Evolutionary conservation across 2,329 filamentous ascomycete genomes (phyloP).

Genomic region (Neurospora sp.): DNA sequence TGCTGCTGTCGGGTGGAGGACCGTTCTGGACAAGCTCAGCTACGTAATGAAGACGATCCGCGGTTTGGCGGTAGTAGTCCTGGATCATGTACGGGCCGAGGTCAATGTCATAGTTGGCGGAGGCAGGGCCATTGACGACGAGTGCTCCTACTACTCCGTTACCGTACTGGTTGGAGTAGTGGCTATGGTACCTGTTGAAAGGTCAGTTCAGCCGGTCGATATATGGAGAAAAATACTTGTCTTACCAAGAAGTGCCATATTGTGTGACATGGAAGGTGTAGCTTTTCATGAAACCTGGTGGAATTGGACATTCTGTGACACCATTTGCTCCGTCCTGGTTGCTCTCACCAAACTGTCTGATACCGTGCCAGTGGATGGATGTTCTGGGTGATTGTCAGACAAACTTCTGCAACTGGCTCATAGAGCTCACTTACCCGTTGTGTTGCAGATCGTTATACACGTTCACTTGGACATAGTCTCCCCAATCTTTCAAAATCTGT

Average conservation of each 20-base stretch:
- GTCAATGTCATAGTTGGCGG: slow-evolving; percentile 43
- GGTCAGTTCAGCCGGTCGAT: neutral
- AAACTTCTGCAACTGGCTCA: neutral
- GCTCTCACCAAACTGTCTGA: slow-evolving; percentile 33
- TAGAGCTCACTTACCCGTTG: slow-evolving; percentile 10
- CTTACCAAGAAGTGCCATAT: slow-evolving; percentile 27
- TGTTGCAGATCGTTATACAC: slow-evolving; percentile 21
- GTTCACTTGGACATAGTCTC: slow-evolving; percentile 13
- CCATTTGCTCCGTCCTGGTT: slow-evolving; percentile 35
- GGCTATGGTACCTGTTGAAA: slow-evolving; percentile 34
- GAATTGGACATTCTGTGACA: slow-evolving; percentile 33
- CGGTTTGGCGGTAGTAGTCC: slow-evolving; percentile 37
- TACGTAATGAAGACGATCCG: slow-evolving; percentile 20
- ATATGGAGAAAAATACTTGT: neutral
- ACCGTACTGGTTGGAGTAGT: slow-evolving; percentile 39
- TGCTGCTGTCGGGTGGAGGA: slow-evolving; percentile 23
- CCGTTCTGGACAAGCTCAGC: slow-evolving; percentile 16
- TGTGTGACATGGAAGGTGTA: slow-evolving; percentile 28
- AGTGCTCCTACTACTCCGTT: slow-evolving; percentile 44
- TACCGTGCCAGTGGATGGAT: slow-evolving; percentile 38
- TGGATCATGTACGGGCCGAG: slow-evolving; percentile 38
- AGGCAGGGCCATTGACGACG: slow-evolving; percentile 38
- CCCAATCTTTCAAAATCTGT: slow-evolving; percentile 16
- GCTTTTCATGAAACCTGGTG: slow-evolving; percentile 23
- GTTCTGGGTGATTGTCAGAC: slow-evolving; percentile 19